A percentile compares a stretch with the other conserved stretches of the same genome.
Evolutionary conservation across 73 alveolate genomes (phyloP).

Genomic region (Uronychia binucleata): DNA sequence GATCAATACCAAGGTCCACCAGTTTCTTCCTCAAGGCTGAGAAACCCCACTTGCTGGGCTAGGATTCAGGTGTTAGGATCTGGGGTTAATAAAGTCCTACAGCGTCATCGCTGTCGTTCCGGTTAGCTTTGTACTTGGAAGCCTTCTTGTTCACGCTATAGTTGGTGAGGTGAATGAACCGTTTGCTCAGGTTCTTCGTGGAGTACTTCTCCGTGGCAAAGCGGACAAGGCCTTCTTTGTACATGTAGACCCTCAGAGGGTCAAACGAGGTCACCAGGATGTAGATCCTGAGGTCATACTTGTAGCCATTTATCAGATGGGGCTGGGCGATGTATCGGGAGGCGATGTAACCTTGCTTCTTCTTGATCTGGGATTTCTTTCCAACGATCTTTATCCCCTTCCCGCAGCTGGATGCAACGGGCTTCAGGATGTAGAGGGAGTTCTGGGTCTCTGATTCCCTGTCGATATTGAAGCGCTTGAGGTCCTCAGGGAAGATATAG

Average conservation of each 20-base stretch:
- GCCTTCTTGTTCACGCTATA: slow-evolving; percentile 74
- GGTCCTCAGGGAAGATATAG: slow-evolving; percentile 24
- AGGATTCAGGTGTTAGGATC: slow-evolving; percentile 45
- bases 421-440: slow-evolving; percentile 81
- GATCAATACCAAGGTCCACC: slow-evolving; percentile 53
- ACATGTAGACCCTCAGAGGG: slow-evolving; percentile 63
- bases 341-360: slow-evolving; percentile 27
- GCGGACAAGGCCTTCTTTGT: slow-evolving; percentile 60
- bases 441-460: slow-evolving; percentile 10
- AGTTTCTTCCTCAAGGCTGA: slow-evolving; percentile 43
- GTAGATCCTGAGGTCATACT: slow-evolving; percentile 75
- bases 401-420: slow-evolving; percentile 72
- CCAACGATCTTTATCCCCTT: slow-evolving; percentile 52
- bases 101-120: slow-evolving; percentile 45
- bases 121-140: slow-evolving; percentile 52
- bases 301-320: slow-evolving; percentile 59
- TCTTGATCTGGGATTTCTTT: slow-evolving; percentile 54
- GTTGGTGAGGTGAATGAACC: slow-evolving; percentile 71
- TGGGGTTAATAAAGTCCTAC: too few relatives aligned
- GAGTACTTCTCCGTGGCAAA: slow-evolving; percentile 66
- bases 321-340: slow-evolving; percentile 55
- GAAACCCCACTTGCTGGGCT: slow-evolving; percentile 84
- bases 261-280: slow-evolving; percentile 63
- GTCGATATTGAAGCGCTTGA: slow-evolving; percentile 2
- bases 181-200: slow-evolving; percentile 16